Conservation (phyloP, 1,284 basidiomycete genomes). For the Ganoderma lucidum region DNA sequence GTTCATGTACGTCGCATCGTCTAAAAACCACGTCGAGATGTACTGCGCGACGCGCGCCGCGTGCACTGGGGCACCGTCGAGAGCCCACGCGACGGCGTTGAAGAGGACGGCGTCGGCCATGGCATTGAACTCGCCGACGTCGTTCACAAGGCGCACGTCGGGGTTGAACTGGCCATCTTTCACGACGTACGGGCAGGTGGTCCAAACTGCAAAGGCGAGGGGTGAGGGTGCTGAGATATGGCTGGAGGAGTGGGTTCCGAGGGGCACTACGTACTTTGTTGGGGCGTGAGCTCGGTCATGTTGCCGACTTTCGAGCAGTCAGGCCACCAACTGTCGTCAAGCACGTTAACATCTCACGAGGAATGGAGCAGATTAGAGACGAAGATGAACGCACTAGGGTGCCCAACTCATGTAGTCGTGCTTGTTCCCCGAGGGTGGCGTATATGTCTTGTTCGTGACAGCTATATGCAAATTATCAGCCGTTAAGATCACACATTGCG, state of each 20-base stretch:
- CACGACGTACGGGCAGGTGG: constrained; percentile 60
- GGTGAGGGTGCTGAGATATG: neutral
- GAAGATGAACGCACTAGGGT: constrained; percentile 53
- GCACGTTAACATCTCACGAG: neutral
- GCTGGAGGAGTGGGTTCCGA: neutral
- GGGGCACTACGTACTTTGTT: constrained; percentile 47
- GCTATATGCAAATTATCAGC: constrained; percentile 44
- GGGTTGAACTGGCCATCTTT: constrained; percentile 69
- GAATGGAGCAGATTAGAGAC: constrained; percentile 7
- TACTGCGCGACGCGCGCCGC: constrained; percentile 50
- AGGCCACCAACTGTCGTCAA: constrained; percentile 59
- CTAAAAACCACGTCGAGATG: constrained; percentile 67
- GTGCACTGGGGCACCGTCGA: constrained; percentile 49
- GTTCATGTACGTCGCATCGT: constrained; percentile 64
- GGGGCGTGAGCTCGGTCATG: constrained; percentile 54
- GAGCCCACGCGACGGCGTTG: constrained; percentile 63
- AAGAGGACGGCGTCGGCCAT: constrained; percentile 68
- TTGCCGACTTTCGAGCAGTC: constrained; percentile 53
- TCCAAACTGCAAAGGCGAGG: constrained; percentile 41
- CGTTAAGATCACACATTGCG: neutral
- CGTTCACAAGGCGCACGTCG: constrained; percentile 45
- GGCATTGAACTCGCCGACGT: constrained; percentile 60
- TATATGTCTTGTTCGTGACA: constrained; percentile 47
- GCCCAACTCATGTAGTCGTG: constrained; percentile 65
- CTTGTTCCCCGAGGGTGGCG: constrained; percentile 51